Conservation (phyloP, 106 monocot genomes). For the Triglochin maritima region DNA sequence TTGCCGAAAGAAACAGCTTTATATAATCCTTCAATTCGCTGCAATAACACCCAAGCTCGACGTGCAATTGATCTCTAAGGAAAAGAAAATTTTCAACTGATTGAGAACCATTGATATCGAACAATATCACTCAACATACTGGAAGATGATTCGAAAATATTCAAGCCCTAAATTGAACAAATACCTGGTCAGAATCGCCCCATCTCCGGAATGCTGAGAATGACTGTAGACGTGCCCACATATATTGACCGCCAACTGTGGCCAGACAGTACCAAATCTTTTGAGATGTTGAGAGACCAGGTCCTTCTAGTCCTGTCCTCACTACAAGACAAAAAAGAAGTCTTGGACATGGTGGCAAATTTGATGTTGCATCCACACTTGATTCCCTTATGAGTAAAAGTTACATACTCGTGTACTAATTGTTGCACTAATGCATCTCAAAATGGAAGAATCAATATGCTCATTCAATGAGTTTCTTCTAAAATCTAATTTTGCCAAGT, state of each 20-base stretch:
- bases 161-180: not conserved
- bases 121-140: not conserved
- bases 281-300: conserved; percentile 81
- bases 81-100: not conserved
- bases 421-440: no score
- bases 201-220: conserved; percentile 97
- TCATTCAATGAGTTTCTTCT: no score
- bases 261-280: conserved; percentile 88
- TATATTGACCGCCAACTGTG: conserved; percentile 79
- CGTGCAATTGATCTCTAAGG: conserved; percentile 62
- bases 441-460: no score
- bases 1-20: conserved; percentile 65
- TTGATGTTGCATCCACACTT: not conserved
- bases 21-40: conserved; percentile 73
- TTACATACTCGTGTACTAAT: not conserved
- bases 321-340: conserved; percentile 31
- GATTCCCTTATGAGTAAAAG: not conserved
- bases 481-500: no score
- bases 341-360: no score
- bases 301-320: conserved; percentile 97
- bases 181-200: conserved; percentile 93
- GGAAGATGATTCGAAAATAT: not conserved
- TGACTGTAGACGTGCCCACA: conserved; percentile 86
- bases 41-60: conserved; percentile 53
- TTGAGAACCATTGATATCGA: not conserved